Conservation (phyloP, 331 rosid genomes). For the Malus hybrid region DNA sequence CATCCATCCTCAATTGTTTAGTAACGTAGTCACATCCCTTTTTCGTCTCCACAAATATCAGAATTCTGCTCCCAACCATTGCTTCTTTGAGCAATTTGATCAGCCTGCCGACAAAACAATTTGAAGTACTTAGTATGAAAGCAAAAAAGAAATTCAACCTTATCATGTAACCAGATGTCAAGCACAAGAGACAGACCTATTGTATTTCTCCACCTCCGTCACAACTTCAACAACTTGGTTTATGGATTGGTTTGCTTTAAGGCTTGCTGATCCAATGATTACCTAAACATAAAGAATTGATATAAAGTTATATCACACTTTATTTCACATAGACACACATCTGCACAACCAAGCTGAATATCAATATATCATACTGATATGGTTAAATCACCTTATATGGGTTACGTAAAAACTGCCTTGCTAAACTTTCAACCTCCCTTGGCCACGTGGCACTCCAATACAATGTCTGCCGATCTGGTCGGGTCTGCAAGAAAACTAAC, state of each 20-base stretch:
- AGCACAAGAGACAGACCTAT: constrained; percentile 56
- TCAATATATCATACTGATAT: neutral
- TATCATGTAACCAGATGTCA: neutral
- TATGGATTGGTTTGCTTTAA: constrained; percentile 92
- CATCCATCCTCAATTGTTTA: constrained; percentile 87
- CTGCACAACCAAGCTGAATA: neutral
- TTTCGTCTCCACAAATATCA: constrained; percentile 87
- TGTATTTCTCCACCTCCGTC: constrained; percentile 70
- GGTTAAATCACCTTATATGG: constrained; percentile 65
- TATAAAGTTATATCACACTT: neutral
- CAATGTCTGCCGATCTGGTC: constrained; percentile 96
- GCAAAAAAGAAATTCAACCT: neutral
- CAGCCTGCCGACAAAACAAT: constrained; percentile 48
- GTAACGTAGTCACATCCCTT: constrained; percentile 93
- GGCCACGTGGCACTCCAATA: constrained; percentile 99
- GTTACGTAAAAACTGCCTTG: constrained; percentile 80
- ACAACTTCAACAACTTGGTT: constrained; percentile 81
- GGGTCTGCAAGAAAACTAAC: constrained; percentile 49
- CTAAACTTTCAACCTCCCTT: constrained; percentile 89
- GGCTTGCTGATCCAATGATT: constrained; percentile 66
- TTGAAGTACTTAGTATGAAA: constrained; percentile 4
- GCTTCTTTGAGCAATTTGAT: constrained; percentile 66
- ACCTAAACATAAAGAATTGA: constrained; percentile 32
- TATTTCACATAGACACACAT: neutral
- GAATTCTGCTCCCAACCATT: constrained; percentile 69